Conservation (phyloP, 202 grass and related monocot species). For the Carex arenaria region DNA sequence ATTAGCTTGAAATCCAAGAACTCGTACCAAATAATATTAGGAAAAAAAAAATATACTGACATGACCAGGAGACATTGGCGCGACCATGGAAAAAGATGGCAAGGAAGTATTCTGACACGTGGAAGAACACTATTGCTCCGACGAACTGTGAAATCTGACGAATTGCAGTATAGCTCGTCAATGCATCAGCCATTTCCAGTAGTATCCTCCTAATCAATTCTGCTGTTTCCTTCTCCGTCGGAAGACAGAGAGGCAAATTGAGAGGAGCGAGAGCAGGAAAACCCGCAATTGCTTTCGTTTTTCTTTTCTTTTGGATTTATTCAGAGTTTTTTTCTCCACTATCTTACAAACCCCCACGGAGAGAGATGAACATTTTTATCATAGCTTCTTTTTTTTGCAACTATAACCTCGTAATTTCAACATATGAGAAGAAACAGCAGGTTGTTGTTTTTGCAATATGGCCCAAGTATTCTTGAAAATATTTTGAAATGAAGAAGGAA, state of each 20-base stretch:
- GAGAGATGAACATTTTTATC: not conserved
- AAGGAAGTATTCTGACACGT: constrained; percentile 72
- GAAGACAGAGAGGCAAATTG: not conserved
- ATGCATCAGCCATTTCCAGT: constrained; percentile 13
- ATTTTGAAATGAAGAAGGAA: too few species aligned
- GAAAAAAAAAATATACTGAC: constrained; percentile 35
- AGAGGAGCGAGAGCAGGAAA: not conserved
- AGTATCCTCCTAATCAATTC: not conserved
- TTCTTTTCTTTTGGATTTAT: not conserved
- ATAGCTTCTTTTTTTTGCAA: not conserved
- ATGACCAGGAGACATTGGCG: constrained; percentile 53
- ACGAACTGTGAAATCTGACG: constrained; percentile 57
- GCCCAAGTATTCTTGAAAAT: too few species aligned
- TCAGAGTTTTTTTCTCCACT: not conserved
- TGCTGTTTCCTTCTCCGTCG: constrained; percentile 1
- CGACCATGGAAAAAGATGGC: constrained; percentile 58
- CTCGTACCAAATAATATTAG: not conserved
- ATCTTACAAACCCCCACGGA: not conserved
- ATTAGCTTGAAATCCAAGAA: not conserved
- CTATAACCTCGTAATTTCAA: not conserved
- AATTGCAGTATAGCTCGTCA: constrained; percentile 17
- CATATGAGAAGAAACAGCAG: not conserved
- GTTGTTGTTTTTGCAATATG: too few species aligned
- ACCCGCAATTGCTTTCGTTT: not conserved
- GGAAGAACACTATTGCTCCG: constrained; percentile 57